Conservation (phyloP, 306 rosid genomes). For the Ormosia semicastrata region DNA sequence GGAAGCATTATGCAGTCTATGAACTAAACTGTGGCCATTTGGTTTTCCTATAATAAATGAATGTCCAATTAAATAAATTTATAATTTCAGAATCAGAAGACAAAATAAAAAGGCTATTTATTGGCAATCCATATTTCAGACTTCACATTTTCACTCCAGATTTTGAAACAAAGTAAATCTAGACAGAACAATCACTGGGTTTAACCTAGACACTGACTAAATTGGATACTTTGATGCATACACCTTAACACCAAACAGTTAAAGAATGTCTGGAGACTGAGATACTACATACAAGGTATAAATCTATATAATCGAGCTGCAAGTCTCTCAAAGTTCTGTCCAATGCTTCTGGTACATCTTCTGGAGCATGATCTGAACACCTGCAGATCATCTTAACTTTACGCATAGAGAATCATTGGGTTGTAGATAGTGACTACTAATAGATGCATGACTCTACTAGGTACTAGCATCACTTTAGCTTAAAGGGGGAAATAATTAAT, state of each 20-base stretch:
- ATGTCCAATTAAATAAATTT: not conserved
- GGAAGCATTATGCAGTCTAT: not conserved
- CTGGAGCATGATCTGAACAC: slow-evolving; percentile 63
- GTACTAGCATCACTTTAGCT: not conserved
- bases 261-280: not conserved
- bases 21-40: not conserved
- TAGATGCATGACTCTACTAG: not conserved
- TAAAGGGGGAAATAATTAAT: not conserved
- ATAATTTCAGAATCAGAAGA: not conserved
- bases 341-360: slow-evolving; percentile 60
- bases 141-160: not conserved
- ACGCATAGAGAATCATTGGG: not conserved
- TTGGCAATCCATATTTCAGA: not conserved
- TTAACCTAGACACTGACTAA: not conserved
- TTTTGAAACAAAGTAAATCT: not conserved
- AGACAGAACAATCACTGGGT: not conserved
- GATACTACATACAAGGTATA: slow-evolving; percentile 56
- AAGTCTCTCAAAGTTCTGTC: slow-evolving; percentile 57
- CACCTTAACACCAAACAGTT: not conserved
- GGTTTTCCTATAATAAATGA: not conserved
- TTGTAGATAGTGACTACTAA: not conserved
- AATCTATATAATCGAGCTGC: slow-evolving; percentile 67
- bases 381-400: slow-evolving; percentile 32
- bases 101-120: not conserved
- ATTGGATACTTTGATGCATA: too few species aligned